A percentile compares a stretch with the other conserved stretches of the same genome.
Evolutionary conservation across 176 grass and related monocot species (phyloP).

Genomic region (Musa itinerans): DNA sequence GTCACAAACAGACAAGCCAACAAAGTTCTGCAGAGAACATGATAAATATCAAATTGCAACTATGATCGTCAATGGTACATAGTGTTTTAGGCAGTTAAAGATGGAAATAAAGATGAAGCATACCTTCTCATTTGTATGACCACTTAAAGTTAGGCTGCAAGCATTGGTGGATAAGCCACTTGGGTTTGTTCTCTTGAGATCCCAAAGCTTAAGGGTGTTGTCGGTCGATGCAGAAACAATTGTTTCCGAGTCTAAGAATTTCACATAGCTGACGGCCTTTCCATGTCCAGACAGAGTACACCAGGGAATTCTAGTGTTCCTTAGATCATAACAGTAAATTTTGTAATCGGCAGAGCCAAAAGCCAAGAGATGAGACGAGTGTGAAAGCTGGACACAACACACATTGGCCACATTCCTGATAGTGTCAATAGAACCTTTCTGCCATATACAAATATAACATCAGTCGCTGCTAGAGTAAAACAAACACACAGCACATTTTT

Average conservation of each 20-base stretch:
- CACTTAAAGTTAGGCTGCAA: constrained; percentile 60
- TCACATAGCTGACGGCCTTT: constrained; percentile 92
- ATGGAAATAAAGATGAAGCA: constrained; percentile 8
- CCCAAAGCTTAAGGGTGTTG: constrained; percentile 94
- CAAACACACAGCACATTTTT: not conserved
- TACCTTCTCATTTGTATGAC: constrained; percentile 98
- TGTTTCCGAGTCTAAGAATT: constrained; percentile 76
- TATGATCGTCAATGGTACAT: not conserved
- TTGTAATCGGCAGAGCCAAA: constrained; percentile 94
- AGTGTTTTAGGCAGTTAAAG: constrained; percentile 10
- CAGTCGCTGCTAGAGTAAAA: not conserved
- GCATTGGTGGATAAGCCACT: constrained; percentile 54
- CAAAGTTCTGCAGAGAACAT: constrained; percentile 84
- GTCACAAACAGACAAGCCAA: constrained; percentile 83
- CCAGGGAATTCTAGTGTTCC: constrained; percentile 93
- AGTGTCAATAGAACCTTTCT: constrained; percentile 74
- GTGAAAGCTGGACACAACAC: constrained; percentile 79
- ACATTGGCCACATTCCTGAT: constrained; percentile 83
- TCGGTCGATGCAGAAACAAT: constrained; percentile 89
- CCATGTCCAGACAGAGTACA: constrained; percentile 87
- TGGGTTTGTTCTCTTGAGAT: constrained; percentile 60
- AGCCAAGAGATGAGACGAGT: constrained; percentile 77
- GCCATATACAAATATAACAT: constrained; percentile 23
- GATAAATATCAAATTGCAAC: constrained; percentile 1
- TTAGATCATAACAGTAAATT: constrained; percentile 90